Percentiles rank a stretch among this genome's conserved stretches.
phyloP scores from a whole-genome alignment of 2,329 filamentous ascomycete species.

The Ascochyta lentis region DNA sequence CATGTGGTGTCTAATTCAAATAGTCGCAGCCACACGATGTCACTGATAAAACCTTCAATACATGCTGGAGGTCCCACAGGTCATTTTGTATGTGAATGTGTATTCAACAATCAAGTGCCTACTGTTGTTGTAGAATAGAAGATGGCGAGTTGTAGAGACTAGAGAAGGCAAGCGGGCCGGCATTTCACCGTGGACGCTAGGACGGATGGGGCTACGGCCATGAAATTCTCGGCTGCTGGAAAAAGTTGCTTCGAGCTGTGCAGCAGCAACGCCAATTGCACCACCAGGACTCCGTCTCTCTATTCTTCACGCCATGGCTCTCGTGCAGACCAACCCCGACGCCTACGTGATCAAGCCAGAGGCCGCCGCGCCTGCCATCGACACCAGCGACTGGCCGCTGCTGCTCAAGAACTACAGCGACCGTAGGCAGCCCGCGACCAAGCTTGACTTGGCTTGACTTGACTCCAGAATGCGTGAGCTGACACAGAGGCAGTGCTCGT shows the following conservation, averaged over 20 bases:
- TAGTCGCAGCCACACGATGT: too few species aligned
- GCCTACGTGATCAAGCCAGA: slow-evolving; percentile 94
- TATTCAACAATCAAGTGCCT: too few species aligned
- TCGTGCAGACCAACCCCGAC: slow-evolving; percentile 56
- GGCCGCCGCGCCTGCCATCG: slow-evolving; percentile 75
- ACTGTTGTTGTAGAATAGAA: too few species aligned
- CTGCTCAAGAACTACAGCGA: slow-evolving; percentile 96
- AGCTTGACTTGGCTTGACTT: slow-evolving; percentile 6
- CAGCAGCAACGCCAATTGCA: slow-evolving; percentile 34
- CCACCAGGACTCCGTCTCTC: slow-evolving; percentile 22
- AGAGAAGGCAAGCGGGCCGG: neutral
- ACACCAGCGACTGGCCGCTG: slow-evolving; percentile 91
- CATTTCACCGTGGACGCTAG: slow-evolving; percentile 9
- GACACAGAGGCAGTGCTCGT: slow-evolving; percentile 72
- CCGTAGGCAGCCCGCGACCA: slow-evolving; percentile 64
- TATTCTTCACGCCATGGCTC: slow-evolving; percentile 43
- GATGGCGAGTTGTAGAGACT: too few species aligned
- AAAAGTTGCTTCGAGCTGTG: slow-evolving; percentile 36
- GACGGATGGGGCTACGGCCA: neutral
- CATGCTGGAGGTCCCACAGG: too few species aligned
- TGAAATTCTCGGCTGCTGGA: slow-evolving; percentile 17
- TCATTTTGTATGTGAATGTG: too few species aligned
- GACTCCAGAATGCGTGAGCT: slow-evolving; percentile 25
- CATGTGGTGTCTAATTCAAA: too few species aligned
- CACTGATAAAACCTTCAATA: too few species aligned